A percentile compares a stretch with the other conserved stretches of the same genome.
phyloP scores from a whole-genome alignment of 805 yeast genomes.

The Lachancea lanzarotensis region DNA sequence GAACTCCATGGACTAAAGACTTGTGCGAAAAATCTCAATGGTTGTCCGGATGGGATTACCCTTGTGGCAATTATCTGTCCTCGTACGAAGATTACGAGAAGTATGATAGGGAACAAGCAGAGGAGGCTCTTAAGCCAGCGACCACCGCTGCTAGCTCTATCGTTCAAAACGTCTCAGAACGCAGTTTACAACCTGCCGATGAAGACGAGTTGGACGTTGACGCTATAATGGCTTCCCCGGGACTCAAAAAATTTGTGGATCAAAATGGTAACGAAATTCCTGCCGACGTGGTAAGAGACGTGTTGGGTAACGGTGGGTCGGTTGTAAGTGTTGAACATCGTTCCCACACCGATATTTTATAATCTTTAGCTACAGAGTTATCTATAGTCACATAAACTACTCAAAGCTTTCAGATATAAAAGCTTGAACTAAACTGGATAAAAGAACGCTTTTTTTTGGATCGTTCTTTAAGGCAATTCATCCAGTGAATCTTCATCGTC shows the following conservation, averaged over 20 bases:
- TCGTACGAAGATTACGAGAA: conserved; percentile 25
- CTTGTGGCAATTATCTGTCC: conserved; percentile 53
- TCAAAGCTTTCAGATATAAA: too few relatives aligned
- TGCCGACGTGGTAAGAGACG: conserved; percentile 27
- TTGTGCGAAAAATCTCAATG: conserved; percentile 58
- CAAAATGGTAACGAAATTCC: conserved; percentile 34
- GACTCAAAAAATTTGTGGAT: conserved; percentile 32
- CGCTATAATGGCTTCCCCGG: conserved; percentile 22
- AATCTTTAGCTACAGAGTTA: background rate
- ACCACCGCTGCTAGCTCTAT: conserved; percentile 10
- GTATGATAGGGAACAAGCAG: conserved; percentile 4
- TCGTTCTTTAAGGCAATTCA: background rate
- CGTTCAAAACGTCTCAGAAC: conserved; percentile 1
- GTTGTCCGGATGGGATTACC: conserved; percentile 77
- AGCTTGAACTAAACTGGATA: background rate
- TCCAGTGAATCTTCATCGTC: conserved; percentile 3
- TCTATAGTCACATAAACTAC: too few relatives aligned
- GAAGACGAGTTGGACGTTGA: conserved; percentile 13
- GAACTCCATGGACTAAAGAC: conserved; percentile 66
- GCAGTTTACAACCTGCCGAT: too few relatives aligned
- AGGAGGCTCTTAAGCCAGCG: conserved; percentile 5
- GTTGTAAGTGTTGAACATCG: conserved; percentile 14
- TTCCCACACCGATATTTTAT: conserved; percentile 6
- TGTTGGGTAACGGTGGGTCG: conserved; percentile 24
- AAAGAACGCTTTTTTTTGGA: too few relatives aligned